These are phyloP conservation scores for Aspergillus sp. DNA, from an alignment of 2,329 filamentous ascomycete genomes.

Conservation along the genomic window DNA sequence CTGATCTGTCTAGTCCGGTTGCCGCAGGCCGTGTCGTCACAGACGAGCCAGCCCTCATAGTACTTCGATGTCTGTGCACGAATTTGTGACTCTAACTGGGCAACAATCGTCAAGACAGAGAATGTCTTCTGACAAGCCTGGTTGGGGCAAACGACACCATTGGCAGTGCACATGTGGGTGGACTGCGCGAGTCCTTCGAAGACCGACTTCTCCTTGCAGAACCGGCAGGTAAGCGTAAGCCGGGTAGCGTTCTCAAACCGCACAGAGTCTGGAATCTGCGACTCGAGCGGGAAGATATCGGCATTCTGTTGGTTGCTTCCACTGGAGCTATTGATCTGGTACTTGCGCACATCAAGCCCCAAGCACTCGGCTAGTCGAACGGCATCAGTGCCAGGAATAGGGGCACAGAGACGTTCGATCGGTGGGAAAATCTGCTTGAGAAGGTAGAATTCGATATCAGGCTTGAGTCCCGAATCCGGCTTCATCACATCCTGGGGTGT, in stretches of 20 bases:
- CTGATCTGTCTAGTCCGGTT: conserved; percentile 87
- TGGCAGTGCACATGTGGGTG: conserved; percentile 64
- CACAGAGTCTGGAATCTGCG: conserved; percentile 86
- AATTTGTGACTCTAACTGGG: conserved; percentile 84
- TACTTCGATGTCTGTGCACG: conserved; percentile 77
- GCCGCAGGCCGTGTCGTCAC: conserved; percentile 84
- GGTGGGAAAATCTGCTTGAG: conserved; percentile 98
- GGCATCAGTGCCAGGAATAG: conserved; percentile 89
- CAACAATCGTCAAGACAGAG: conserved; percentile 71
- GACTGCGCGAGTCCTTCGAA: conserved; percentile 74
- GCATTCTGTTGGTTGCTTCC: conserved; percentile 56
- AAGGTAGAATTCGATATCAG: conserved; percentile 97
- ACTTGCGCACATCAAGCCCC: conserved; percentile 86
- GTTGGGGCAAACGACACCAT: conserved; percentile 72
- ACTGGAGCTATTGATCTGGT: conserved; percentile 67
- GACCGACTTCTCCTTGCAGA: conserved; percentile 69
- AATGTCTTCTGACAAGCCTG: conserved; percentile 65
- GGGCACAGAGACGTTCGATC: conserved; percentile 94
- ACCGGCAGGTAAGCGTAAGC: conserved; percentile 75
- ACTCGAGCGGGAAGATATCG: conserved; percentile 88
- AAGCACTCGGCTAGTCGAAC: conserved; percentile 88
- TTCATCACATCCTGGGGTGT: conserved; percentile 83
- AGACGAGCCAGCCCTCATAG: conserved; percentile 89
- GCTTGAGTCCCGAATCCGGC: conserved; percentile 70
- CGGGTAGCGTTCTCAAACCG: conserved; percentile 82